Percentiles rank a stretch among this genome's conserved stretches.
phyloP scores from a whole-genome alignment of 2,329 filamentous ascomycete genomes.

The Hymenoscyphus fructigenus region DNA sequence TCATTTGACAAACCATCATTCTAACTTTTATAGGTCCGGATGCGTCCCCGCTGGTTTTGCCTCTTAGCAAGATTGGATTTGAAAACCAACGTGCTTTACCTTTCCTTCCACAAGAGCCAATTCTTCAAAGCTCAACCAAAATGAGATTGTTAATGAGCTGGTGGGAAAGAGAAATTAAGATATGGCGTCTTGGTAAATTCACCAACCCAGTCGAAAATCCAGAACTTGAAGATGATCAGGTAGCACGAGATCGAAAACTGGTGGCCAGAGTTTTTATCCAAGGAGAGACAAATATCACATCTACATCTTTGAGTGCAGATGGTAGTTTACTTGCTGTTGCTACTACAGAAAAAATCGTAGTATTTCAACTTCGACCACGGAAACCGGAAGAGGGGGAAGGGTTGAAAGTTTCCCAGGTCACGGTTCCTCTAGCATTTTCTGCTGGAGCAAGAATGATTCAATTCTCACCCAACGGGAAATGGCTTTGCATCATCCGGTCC shows the following conservation, averaged over 20 bases:
- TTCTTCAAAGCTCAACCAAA: slow-evolving; percentile 69
- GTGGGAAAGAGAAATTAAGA: slow-evolving; percentile 85
- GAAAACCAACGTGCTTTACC: slow-evolving; percentile 82
- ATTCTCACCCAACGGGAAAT: slow-evolving; percentile 68
- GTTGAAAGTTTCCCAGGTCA: slow-evolving; percentile 69
- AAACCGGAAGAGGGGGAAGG: slow-evolving; percentile 54
- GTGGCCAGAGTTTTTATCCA: slow-evolving; percentile 67
- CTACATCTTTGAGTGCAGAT: slow-evolving; percentile 67
- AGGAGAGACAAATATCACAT: slow-evolving; percentile 81
- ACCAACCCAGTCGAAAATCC: slow-evolving; percentile 32
- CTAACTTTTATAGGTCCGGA: slow-evolving; percentile 67
- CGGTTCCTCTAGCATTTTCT: slow-evolving; percentile 57
- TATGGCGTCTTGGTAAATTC: slow-evolving; percentile 63
- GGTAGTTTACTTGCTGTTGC: slow-evolving; percentile 75
- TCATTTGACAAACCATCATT: slow-evolving; percentile 16
- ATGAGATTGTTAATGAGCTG: slow-evolving; percentile 81
- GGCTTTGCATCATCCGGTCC: slow-evolving; percentile 65
- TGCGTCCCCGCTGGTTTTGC: slow-evolving; percentile 77
- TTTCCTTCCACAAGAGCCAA: slow-evolving; percentile 77
- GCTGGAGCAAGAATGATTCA: slow-evolving; percentile 68
- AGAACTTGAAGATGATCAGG: slow-evolving; percentile 43
- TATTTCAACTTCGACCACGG: slow-evolving; percentile 66
- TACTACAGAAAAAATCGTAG: slow-evolving; percentile 71
- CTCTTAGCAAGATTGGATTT: slow-evolving; percentile 71
- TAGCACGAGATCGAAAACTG: slow-evolving; percentile 55